Percentiles rank a stretch among this genome's conserved stretches.
These are phyloP conservation scores for Ehretia macrophylla DNA, from an alignment of 257 asterid species.

Conservation along the genomic window DNA sequence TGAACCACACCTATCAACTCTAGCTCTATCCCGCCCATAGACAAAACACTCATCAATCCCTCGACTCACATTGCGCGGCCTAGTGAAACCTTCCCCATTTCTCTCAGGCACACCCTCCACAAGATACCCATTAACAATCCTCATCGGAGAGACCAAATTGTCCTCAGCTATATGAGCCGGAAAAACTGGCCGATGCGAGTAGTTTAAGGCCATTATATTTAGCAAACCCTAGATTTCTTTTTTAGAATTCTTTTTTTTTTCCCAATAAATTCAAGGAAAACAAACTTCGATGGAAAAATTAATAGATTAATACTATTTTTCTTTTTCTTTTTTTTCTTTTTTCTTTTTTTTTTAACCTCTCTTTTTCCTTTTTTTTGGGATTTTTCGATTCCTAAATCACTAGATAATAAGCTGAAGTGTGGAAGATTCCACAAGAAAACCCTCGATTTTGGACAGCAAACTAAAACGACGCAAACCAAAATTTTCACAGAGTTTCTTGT, in stretches of 20 bases:
- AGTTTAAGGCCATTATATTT: conserved; percentile 87
- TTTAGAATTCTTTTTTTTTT: not conserved
- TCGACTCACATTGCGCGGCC: conserved; percentile 29
- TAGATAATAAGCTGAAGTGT: not conserved
- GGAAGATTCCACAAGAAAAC: conserved; percentile 52
- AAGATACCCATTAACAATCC: conserved; percentile 55
- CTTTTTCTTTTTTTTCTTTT: not conserved
- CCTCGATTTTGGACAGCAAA: conserved; percentile 82
- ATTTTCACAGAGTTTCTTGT: conserved; percentile 74
- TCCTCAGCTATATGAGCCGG: conserved; percentile 61
- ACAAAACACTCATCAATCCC: conserved; percentile 39
- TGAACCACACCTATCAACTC: conserved; percentile 34
- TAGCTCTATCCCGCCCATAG: conserved; percentile 31
- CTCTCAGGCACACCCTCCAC: conserved; percentile 58
- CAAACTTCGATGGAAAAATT: conserved; percentile 1
- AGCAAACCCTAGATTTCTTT: conserved; percentile 18
- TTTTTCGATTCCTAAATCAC: not conserved
- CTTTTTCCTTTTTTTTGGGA: not conserved
- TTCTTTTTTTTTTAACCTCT: not conserved
- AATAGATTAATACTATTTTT: conserved; percentile 2
- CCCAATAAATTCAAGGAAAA: conserved; percentile 11
- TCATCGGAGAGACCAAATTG: conserved; percentile 55
- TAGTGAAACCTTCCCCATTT: conserved; percentile 41
- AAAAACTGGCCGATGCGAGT: conserved; percentile 53
- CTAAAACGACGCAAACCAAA: conserved; percentile 83